Conservation (phyloP, 2,329 filamentous ascomycete species). For the Pseudogymnoascus sp. region DNA sequence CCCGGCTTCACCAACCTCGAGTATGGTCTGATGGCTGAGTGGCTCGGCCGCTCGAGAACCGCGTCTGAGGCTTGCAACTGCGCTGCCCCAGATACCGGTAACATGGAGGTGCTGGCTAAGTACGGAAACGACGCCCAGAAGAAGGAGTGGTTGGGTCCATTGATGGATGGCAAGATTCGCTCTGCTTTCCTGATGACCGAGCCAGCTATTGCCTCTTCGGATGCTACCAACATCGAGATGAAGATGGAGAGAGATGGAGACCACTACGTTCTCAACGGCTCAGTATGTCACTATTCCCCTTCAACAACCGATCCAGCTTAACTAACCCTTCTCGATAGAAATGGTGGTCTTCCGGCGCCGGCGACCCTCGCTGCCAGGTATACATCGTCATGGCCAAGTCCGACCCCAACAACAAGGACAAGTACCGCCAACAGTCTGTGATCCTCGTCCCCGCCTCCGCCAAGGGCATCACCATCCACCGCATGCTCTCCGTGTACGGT, state of each 20-base stretch:
- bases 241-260: slow-evolving; percentile 76
- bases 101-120: slow-evolving; percentile 92
- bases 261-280: slow-evolving; percentile 85
- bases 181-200: slow-evolving; percentile 94
- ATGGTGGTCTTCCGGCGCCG: slow-evolving; percentile 98
- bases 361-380: slow-evolving; percentile 84
- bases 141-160: slow-evolving; percentile 70
- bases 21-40: slow-evolving; percentile 96
- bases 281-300: slow-evolving; percentile 43
- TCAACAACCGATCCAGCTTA: slow-evolving; percentile 18
- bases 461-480: slow-evolving; percentile 83
- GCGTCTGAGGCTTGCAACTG: slow-evolving; percentile 89
- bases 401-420: slow-evolving; percentile 65
- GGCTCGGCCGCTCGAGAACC: slow-evolving; percentile 76
- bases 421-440: slow-evolving; percentile 89
- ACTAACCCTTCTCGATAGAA: slow-evolving; percentile 50
- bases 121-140: slow-evolving; percentile 85
- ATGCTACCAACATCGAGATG: slow-evolving; percentile 89
- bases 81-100: slow-evolving; percentile 84
- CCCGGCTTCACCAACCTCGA: slow-evolving; percentile 93
- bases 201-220: slow-evolving; percentile 78
- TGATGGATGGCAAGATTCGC: slow-evolving; percentile 78
- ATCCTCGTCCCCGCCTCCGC: slow-evolving; percentile 76
- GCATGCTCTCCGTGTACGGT: slow-evolving; percentile 90
- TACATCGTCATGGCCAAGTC: slow-evolving; percentile 98